Evolutionary conservation across 495 filamentous ascomycete species (phyloP).

Genomic region (Apodospora peruviana): DNA sequence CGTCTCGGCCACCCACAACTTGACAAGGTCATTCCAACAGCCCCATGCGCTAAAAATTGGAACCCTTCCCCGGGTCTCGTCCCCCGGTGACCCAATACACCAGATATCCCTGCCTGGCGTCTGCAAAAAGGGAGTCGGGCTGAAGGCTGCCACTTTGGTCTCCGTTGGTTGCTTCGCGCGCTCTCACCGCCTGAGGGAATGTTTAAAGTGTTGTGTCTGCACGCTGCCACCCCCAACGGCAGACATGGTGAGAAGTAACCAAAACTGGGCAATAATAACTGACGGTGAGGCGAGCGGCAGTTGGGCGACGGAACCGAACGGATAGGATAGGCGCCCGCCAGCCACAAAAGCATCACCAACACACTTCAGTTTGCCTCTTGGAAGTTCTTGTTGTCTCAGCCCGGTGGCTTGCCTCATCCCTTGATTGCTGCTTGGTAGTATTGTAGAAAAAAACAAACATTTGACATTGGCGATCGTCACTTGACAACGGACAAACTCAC

Average conservation of each 20-base stretch:
- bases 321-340: background rate
- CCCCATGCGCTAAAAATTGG: constrained; percentile 1
- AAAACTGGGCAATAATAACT: background rate
- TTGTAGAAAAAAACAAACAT: background rate
- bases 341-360: background rate
- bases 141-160: background rate
- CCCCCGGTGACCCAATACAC: background rate
- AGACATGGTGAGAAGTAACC: background rate
- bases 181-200: background rate
- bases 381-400: background rate
- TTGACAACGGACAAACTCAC: too few relatives aligned
- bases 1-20: constrained; percentile 5
- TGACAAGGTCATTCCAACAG: background rate
- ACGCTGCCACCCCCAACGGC: background rate
- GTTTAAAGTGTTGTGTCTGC: too few relatives aligned
- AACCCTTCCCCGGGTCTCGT: constrained; percentile 13
- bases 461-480: background rate
- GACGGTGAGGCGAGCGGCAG: background rate
- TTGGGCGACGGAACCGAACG: background rate
- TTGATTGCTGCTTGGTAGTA: background rate
- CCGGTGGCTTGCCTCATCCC: background rate
- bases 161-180: background rate
- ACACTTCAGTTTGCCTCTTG: background rate
- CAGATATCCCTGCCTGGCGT: constrained; percentile 1
- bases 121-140: background rate